Conservation (phyloP, 768 basidiomycete species). For the Chalciporus chontae region DNA sequence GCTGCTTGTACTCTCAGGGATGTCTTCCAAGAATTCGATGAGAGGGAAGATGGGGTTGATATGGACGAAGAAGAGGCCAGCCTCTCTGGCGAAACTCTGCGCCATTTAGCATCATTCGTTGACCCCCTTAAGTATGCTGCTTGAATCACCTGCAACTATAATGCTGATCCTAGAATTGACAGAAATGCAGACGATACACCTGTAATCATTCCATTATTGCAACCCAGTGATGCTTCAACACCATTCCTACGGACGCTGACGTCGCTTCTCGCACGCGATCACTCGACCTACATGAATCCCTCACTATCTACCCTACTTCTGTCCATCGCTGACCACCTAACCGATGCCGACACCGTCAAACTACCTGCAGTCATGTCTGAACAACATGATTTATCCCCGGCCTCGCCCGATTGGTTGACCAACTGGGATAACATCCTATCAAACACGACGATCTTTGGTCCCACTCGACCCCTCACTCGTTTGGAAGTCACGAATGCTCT, state of each 20-base stretch:
- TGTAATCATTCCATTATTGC: constrained; percentile 49
- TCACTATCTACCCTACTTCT: constrained; percentile 62
- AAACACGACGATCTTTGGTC: constrained; percentile 44
- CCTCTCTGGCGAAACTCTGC: constrained; percentile 60
- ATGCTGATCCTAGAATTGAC: constrained; percentile 10
- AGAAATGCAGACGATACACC: constrained; percentile 46
- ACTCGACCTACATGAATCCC: constrained; percentile 54
- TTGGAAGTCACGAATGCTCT: constrained; percentile 55
- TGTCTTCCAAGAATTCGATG: constrained; percentile 68
- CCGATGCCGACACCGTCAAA: constrained; percentile 62
- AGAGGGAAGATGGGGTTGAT: constrained; percentile 50
- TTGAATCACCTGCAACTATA: neutral
- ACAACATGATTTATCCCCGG: constrained; percentile 67
- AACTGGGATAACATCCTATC: constrained; percentile 60
- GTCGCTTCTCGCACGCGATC: constrained; percentile 60
- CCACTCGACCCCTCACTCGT: constrained; percentile 49
- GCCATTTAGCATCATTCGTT: constrained; percentile 56
- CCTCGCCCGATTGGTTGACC: constrained; percentile 65
- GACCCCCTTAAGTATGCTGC: constrained; percentile 50
- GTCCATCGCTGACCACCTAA: constrained; percentile 63
- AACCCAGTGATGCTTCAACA: constrained; percentile 54
- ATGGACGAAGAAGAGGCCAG: constrained; percentile 68
- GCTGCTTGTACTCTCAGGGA: constrained; percentile 68
- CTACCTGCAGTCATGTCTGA: constrained; percentile 61
- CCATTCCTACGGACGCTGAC: constrained; percentile 60